Base-by-base conservation (phyloP, 805 yeast genomes). In the Yarrowia divulgata region DNA sequence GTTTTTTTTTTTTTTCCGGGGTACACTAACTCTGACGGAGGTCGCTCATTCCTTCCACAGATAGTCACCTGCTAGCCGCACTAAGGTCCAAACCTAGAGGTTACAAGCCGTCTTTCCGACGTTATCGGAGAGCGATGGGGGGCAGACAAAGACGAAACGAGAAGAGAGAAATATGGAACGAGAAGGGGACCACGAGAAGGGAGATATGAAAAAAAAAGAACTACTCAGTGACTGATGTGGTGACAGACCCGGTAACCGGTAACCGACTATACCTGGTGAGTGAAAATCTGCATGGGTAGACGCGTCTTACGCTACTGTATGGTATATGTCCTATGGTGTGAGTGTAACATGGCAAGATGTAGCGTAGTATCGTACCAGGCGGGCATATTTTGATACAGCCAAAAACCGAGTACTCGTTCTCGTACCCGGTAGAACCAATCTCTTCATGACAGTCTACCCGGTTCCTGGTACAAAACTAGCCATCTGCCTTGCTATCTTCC, bases 11-110 rank as follows among this genome's bases (percentile, higher is more conserved):
- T 50, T 50, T 18, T 34, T 34, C 32, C 42, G 57, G 40, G 37
- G 60, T 54, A 54, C 16, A 14, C 10, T 10, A 23, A 35, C 39
- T 14, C 13, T 39, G 42, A 39, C 42, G 39, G 40, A 39, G 40
- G 43, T 58, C 64, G 64, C 64, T 58, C 64, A 58, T 58, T 58
- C 64, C 64, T 58, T 58, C 64, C 64, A 43, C 49, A 57, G 63
- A 57, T 57, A 57, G 63, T 40, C 63, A 23, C 32, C 23, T 16
- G 50, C 10, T 58, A 58, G 50, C 50, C 64, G 64, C 50, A 57
- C 46, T 7, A 9, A 7, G 13, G 10, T 14, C 19, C 37, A 42
- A 58, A 43, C 48, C 32, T 34, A 35, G 19, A 52, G 35, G 8
- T 29, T 49, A 8, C 18, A 50, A 52, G 57, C 57, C 57, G 57